Percentiles rank a stretch among this genome's conserved stretches.
These are phyloP conservation scores for Geotrichum europaeum DNA, from an alignment of 1,139 yeast genomes.

Conservation along the genomic window DNA sequence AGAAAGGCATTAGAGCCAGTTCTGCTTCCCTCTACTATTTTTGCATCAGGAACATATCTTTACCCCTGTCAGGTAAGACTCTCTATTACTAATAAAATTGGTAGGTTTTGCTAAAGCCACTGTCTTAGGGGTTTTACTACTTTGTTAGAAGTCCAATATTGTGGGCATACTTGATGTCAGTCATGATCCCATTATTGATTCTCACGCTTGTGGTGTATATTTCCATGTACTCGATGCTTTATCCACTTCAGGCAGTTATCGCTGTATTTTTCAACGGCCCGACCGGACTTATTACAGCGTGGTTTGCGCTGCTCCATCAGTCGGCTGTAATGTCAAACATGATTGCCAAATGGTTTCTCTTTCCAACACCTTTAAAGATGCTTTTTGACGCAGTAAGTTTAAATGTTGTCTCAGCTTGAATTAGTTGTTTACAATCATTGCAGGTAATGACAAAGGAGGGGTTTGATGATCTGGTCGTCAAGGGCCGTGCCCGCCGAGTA, in stretches of 20 bases:
- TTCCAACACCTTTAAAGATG: slow-evolving; percentile 51
- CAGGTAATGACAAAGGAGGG: slow-evolving; percentile 45
- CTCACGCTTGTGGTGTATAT: slow-evolving; percentile 42
- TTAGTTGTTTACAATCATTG: not conserved
- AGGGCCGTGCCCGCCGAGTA: slow-evolving; percentile 41
- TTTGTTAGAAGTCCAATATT: slow-evolving; percentile 42
- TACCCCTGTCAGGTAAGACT: slow-evolving; percentile 25
- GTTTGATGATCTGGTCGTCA: slow-evolving; percentile 44
- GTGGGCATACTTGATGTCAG: slow-evolving; percentile 48
- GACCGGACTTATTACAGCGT: slow-evolving; percentile 48
- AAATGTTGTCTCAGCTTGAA: slow-evolving; percentile 23
- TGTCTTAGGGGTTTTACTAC: slow-evolving; percentile 42
- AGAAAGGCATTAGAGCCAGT: slow-evolving; percentile 21
- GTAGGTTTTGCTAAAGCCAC: slow-evolving; percentile 1
- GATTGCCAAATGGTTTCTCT: slow-evolving; percentile 44
- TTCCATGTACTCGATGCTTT: slow-evolving; percentile 39
- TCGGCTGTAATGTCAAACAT: slow-evolving; percentile 47
- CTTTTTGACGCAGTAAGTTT: slow-evolving; percentile 47
- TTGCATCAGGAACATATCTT: slow-evolving; percentile 30
- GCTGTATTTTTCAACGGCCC: slow-evolving; percentile 51
- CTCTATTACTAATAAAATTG: not conserved
- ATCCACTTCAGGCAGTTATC: slow-evolving; percentile 46
- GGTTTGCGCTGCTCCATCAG: slow-evolving; percentile 49
- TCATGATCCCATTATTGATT: slow-evolving; percentile 47
- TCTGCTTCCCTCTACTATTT: slow-evolving; percentile 23